Base-by-base conservation (phyloP, 2,329 filamentous ascomycete genomes). In the Trichoderma sp. region DNA sequence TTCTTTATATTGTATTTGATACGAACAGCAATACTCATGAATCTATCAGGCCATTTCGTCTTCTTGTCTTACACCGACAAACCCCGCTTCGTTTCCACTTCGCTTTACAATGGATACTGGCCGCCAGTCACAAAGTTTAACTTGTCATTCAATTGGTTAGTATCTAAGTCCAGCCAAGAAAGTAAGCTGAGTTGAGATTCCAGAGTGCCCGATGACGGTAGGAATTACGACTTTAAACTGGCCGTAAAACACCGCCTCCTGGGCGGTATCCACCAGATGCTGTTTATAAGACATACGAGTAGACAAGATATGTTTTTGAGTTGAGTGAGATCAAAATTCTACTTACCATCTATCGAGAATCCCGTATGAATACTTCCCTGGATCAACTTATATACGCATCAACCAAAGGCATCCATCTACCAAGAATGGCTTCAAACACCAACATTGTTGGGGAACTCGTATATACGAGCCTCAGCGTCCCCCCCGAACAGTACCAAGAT, bases 371-470 rank as follows among this genome's bases (percentile, higher is more conserved):
- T 18, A 18, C 2, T n/a, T 21, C 8, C 4, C n/a, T 24, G 3
- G 11, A 12, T 6, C 11, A 18, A 18, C 9, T 14, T 14, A 24
- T 5, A 14, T 6, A 56, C 21, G 3, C 50, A 24, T 24, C 50
- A 14, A 14, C 11, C 3, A 56, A 24, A 14, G n/a, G 18, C 6
- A 16, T 12, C 0, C 24, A 4, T 62, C 11, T 7, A 7, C 5
- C 21, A 9, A 35, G 4, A 35, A 72, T 72, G 68, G n/a, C 45
- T 16, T 6, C 27, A 16, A 50, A 27, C 12, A 14, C 35, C 18
- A 53, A 63, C 2, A 29, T 72, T 21, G 38, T 72, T 27, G 68
- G 53, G 8, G 68, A 72, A 64, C 59, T 72, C 27, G 68, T 72
- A 29, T 60, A 72, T 3, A 72, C 59, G 3, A 21, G 68, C 27